Evolutionary conservation across 257 asterid species (phyloP), one percentile per base, ranked within the genome.

Genomic region (Fraxinus cuspidata): DNA sequence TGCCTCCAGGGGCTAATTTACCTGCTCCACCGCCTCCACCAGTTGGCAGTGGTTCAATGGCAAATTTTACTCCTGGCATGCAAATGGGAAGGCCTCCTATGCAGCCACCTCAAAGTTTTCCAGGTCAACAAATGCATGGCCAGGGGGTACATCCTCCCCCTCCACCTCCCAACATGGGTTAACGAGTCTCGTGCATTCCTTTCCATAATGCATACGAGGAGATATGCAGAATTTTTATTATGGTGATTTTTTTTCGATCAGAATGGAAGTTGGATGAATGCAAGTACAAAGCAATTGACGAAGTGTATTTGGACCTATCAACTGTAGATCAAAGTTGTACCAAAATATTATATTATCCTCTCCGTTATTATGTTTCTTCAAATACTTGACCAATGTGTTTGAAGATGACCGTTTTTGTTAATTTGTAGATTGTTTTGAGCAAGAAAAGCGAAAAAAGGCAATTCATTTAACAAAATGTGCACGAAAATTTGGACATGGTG

Each of bases 21-120:
- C 98, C 99, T 31, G 96, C 97, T 29, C 98, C 98, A 5, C 98
- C 97, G 27, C 99, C 97, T n/a, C 97, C 97, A 18, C 87, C 93
- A 19, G 86, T 83, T 19, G 92, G 96, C 42, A 67, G 90, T 79
- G 96, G 94, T 71, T 80, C 94, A 5, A 93, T 92, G 97, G 79
- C 94, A 19, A 92, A 93, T 81, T 93, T 93, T 76, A 93, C 96
- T 58, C 95, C 97, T 6, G 96, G 97, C 44, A 74, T 80, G 27
- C 97, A 90, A 68, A 89, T 95, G 90, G 96, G 96, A 37, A 84
- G 97, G 84, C 98, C 96, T 28, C 96, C 93, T 10, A 86, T 91
- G 96, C 80, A 78, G 83, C 92, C 91, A 19, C 91, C 94, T 71
- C 99, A 92, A 80, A 96, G 94, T 67, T 92, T 86, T 79, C 93